A percentile compares a stretch with the other conserved stretches of the same genome.
phyloP scores from a whole-genome alignment of 495 filamentous ascomycete species.

The Choiromyces venosus region DNA sequence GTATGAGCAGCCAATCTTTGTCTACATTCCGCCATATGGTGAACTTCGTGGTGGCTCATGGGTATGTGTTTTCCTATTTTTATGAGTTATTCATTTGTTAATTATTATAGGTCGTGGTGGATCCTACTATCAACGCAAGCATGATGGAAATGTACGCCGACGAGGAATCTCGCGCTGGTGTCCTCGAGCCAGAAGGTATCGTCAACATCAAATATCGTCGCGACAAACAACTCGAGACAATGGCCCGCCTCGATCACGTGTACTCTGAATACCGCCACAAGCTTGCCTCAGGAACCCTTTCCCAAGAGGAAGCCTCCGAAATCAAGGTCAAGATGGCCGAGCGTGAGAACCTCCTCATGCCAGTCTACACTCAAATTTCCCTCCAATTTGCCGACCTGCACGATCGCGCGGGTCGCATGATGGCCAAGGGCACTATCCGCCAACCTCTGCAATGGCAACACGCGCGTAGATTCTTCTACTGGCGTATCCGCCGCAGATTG shows the following conservation, averaged over 20 bases:
- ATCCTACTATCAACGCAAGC: constrained; percentile 93
- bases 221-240: constrained; percentile 95
- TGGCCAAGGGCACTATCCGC: constrained; percentile 92
- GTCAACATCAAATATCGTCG: constrained; percentile 96
- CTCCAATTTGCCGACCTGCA: constrained; percentile 95
- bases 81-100: constrained; percentile 14
- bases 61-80: constrained; percentile 49
- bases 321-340: constrained; percentile 82
- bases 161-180: constrained; percentile 89
- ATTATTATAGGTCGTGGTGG: constrained; percentile 69
- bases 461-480: constrained; percentile 98
- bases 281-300: constrained; percentile 60
- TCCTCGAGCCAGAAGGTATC: constrained; percentile 96
- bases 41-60: constrained; percentile 98
- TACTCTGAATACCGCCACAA: constrained; percentile 79
- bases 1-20: constrained; percentile 96
- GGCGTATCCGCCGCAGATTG: constrained; percentile 92
- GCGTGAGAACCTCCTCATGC: constrained; percentile 82
- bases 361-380: constrained; percentile 87
- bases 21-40: constrained; percentile 95
- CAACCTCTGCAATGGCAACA: constrained; percentile 76
- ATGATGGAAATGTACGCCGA: constrained; percentile 99
- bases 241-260: constrained; percentile 82
- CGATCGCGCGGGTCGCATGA: constrained; percentile 94
- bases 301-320: constrained; percentile 63